Evolutionary conservation across 2,329 filamentous ascomycete genomes (phyloP).

Genomic region (Xylaria sp.): DNA sequence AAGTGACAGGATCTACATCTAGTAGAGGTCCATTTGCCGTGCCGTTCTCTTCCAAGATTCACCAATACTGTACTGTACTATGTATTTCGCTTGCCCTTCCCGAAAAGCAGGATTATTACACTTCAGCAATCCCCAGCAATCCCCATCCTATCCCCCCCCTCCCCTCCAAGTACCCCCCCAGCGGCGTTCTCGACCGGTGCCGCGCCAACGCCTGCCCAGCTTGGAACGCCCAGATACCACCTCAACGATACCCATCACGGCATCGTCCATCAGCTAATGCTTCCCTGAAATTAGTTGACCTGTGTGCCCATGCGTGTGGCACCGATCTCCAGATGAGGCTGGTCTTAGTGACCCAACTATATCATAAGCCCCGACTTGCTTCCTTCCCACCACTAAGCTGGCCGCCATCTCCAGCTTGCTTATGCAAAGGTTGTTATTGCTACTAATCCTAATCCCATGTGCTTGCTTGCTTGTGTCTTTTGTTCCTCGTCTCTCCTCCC

Average conservation of each 20-base stretch:
- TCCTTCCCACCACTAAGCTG: conserved; percentile 52
- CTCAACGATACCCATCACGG: conserved; percentile 39
- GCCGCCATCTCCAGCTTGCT: conserved; percentile 54
- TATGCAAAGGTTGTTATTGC: conserved; percentile 54
- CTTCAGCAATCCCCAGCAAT: not conserved
- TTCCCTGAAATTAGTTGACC: conserved; percentile 43
- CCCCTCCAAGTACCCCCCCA: conserved; percentile 33
- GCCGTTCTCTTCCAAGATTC: conserved; percentile 47
- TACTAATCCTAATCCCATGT: conserved; percentile 36
- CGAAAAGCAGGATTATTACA: conserved; percentile 42
- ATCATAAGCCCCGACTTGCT: conserved; percentile 52
- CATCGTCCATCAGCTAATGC: conserved; percentile 44
- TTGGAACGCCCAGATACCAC: conserved; percentile 48
- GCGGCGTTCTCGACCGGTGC: conserved; percentile 45
- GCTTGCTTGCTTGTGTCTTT: conserved; percentile 8
- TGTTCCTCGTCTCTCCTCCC: conserved; percentile 34
- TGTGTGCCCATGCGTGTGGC: conserved; percentile 51
- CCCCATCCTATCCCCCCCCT: not conserved
- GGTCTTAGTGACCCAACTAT: conserved; percentile 51
- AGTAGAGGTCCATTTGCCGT: conserved; percentile 49
- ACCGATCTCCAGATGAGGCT: conserved; percentile 53
- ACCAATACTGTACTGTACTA: conserved; percentile 38
- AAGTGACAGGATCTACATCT: conserved; percentile 48
- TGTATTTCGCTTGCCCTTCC: conserved; percentile 41
- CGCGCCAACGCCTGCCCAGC: conserved; percentile 48